Evolutionary conservation across 2,329 filamentous ascomycete species (phyloP), one percentile per base, ranked within the genome.

Genomic region (Neofusicoccum ribis): DNA sequence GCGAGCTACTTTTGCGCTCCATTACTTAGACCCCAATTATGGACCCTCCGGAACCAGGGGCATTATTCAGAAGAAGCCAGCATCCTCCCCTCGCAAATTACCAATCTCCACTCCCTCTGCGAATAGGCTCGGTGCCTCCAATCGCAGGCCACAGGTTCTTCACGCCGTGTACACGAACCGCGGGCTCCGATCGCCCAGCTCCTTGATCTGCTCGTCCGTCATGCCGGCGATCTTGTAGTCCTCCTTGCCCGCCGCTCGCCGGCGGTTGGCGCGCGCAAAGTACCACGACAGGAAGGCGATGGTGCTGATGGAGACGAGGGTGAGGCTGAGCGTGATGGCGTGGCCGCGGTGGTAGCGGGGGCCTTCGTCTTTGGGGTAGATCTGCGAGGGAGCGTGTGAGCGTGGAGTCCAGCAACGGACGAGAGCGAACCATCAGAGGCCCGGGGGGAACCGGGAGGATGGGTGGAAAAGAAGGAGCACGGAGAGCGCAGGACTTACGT

Each of bases 311-410:
- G 77, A 77, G n/a, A 78, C 75, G 2, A 73, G 76, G 0, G 85
- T 79, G 76, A 86, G 80, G 0, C 80, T 79, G 68, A 86, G 78
- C 0, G 82, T 82, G 0, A 84, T 82, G 5, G 76, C 81, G 64
- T 86, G 84, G 0, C 85, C 85, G n/a, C 76, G 79, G 9, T 82
- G 71, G 65, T 81, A 87, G 0, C 77, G 73, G 0, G 84, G 84
- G 0, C 75, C 76, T 67, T 84, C 76, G 0, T 70, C 68, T 0
- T 75, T 73, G 3, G 78, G 77, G 66, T 85, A 86, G 0, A 86
- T 73, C 77, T 78, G 66, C 27, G 20, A 15, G 23, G 34, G 34
- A 64, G 62, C 9, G n/a, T 14, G 17, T 15, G 11, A 6, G 5
- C n/a, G 36, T 11, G 6, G 3, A 17, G 36, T 11, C 31, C 14